Percentiles rank a stretch among this genome's conserved stretches.
Evolutionary conservation across 2,329 filamentous ascomycete species (phyloP).

Genomic region (Hortaea werneckii): DNA sequence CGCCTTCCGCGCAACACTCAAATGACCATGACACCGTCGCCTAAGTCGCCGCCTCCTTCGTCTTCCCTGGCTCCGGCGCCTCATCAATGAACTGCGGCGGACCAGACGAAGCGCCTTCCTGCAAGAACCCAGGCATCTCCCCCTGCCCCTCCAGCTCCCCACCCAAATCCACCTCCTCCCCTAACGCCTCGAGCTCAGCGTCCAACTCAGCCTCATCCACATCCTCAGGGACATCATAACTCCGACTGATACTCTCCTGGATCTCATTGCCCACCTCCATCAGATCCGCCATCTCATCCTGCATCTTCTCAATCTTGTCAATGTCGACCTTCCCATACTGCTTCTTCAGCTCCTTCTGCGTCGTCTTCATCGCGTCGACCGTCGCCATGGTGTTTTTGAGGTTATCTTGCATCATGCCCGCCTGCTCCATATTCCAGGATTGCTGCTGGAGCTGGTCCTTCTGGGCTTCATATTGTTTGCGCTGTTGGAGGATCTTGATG

Average conservation of each 20-base stretch:
- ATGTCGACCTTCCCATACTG: constrained; percentile 97
- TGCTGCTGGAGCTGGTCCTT: constrained; percentile 89
- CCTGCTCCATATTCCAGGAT: constrained; percentile 99
- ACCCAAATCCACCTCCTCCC: constrained; percentile 87
- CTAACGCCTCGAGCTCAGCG: constrained; percentile 88
- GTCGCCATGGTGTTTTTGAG: constrained; percentile 98
- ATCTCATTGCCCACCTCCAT: constrained; percentile 98
- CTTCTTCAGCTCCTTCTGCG: constrained; percentile 81
- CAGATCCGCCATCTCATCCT: constrained; percentile 98
- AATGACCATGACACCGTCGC: too few relatives aligned
- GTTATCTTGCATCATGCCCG: constrained; percentile 97
- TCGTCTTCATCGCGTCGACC: constrained; percentile 93
- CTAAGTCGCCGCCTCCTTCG: constrained; percentile 22
- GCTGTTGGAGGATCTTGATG: constrained; percentile 82
- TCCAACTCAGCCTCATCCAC: constrained; percentile 95
- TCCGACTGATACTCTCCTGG: constrained; percentile 81
- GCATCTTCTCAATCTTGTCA: constrained; percentile 92
- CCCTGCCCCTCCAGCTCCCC: constrained; percentile 46
- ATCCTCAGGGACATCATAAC: constrained; percentile 92
- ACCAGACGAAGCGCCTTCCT: constrained; percentile 61
- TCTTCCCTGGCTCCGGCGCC: constrained; percentile 44
- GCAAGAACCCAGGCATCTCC: constrained; percentile 68
- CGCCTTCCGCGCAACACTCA: too few relatives aligned
- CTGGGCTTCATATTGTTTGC: constrained; percentile 88
- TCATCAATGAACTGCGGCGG: constrained; percentile 88